Evolutionary conservation across 1,139 yeast genomes (phyloP).

Genomic region (Kazachstania sp.): DNA sequence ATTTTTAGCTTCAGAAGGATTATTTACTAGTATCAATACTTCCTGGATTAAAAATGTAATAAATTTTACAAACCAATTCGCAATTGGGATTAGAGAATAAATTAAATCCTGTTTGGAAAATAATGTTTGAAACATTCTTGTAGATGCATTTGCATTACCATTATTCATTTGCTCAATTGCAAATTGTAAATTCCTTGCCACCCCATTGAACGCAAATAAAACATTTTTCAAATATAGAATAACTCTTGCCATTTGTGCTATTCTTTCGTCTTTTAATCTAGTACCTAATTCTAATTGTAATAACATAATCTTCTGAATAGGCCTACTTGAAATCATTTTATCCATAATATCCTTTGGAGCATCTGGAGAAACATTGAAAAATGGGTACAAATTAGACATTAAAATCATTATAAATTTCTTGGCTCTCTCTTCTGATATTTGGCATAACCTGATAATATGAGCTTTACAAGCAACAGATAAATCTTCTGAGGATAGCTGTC

Average conservation of each 20-base stretch:
- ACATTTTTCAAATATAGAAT: slow-evolving; percentile 29
- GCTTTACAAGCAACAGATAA: slow-evolving; percentile 29
- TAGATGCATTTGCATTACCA: slow-evolving; percentile 12
- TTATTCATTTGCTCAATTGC: slow-evolving; percentile 28
- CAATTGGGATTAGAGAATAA: slow-evolving; percentile 29
- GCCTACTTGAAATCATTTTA: slow-evolving; percentile 31
- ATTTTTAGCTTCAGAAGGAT: slow-evolving; percentile 15
- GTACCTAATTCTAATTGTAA: slow-evolving; percentile 30
- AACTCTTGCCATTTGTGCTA: slow-evolving; percentile 29
- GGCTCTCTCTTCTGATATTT: slow-evolving; percentile 22
- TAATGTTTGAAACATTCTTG: slow-evolving; percentile 28
- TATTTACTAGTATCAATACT: slow-evolving; percentile 23
- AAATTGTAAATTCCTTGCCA: slow-evolving; percentile 30
- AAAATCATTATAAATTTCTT: slow-evolving; percentile 23
- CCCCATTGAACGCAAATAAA: slow-evolving; percentile 31
- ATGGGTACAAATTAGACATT: slow-evolving; percentile 25
- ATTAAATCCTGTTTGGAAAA: slow-evolving; percentile 31
- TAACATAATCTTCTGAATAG: slow-evolving; percentile 30
- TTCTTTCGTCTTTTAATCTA: slow-evolving; percentile 17
- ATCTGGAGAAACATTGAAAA: slow-evolving; percentile 30
- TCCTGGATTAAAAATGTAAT: slow-evolving; percentile 29
- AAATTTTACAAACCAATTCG: slow-evolving; percentile 31
- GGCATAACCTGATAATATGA: slow-evolving; percentile 20
- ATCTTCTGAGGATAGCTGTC: slow-evolving; percentile 30
- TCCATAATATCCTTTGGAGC: slow-evolving; percentile 31